Base-by-base conservation (phyloP, 257 asterid genomes). In the Solanum piurae region DNA sequence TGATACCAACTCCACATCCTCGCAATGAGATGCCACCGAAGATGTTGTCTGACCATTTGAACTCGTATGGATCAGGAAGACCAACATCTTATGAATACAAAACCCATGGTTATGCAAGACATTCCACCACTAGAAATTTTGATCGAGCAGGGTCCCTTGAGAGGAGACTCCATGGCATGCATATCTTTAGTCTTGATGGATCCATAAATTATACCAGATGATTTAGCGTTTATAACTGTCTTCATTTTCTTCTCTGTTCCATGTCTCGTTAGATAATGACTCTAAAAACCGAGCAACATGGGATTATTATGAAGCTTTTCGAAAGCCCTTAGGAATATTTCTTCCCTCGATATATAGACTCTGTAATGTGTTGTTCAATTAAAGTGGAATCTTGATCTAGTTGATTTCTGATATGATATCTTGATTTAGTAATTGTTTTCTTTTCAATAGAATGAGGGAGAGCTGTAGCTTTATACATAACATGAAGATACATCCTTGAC, bases 1-100 rank as follows among this genome's bases (percentile, higher is more conserved):
- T 23, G 91, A 87, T 13, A 89, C 93, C 29, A 97, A 97, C 92
- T 92, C 98, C 86, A 97, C 99, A 44, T 92, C 95, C 7, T 44
- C 94, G 1, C 91, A 85, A 89, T 95, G 92, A 94, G 87, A 85
- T 5, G 86, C 77, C 66, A 68, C 73, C 3, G 4, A 79, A 72
- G 29, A 58, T 44, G 58, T 83, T 86, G 90, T 71, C 86, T 42
- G 86, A 23, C 42, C 79, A 72, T 49, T 5, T 33, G 77, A 21
- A 25, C 33, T 18, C 44, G 68, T 40, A 68, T 34, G 37, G 21
- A 83, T 83, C 42, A 71, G 86, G 87, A 87, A 80, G 87, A 88
- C 73, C 68, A 88, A 85, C 88, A 76, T 31, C 46, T 83, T 58
- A 88, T 44, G 46, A 31, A 31, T 27, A 36, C 83, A 74, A 44